phyloP scores from a whole-genome alignment of 106 monocot genomes.

The Dendrobium officinale region DNA sequence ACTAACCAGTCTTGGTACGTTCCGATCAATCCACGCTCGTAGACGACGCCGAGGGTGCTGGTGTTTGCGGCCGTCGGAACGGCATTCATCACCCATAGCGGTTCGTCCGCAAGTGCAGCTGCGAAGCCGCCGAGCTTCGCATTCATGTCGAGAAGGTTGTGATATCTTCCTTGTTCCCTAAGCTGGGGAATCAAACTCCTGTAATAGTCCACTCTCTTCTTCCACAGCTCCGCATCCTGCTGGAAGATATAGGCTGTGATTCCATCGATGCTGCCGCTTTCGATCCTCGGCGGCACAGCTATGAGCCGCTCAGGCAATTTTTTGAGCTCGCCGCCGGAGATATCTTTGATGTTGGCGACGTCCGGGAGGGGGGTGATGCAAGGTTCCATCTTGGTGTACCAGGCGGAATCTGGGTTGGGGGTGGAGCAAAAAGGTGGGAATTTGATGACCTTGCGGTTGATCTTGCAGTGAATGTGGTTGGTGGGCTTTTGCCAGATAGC shows the following conservation, averaged over 20 bases:
- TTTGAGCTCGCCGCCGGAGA: slow-evolving; percentile 29
- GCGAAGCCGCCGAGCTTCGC: slow-evolving; percentile 37
- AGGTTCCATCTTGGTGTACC: slow-evolving; percentile 36
- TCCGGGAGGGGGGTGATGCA: slow-evolving; percentile 44
- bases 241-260: slow-evolving; percentile 17
- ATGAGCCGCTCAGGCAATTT: slow-evolving; percentile 38
- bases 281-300: slow-evolving; percentile 31
- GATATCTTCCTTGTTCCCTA: slow-evolving; percentile 18
- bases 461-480: slow-evolving; percentile 38
- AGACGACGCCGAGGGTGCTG: slow-evolving; percentile 31
- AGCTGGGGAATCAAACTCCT: slow-evolving; percentile 16
- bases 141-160: slow-evolving; percentile 46
- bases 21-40: slow-evolving; percentile 43
- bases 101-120: slow-evolving; percentile 27
- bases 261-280: slow-evolving; percentile 22
- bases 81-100: slow-evolving; percentile 47
- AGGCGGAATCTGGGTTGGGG: neutral
- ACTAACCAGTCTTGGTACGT: slow-evolving; percentile 42
- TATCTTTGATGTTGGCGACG: slow-evolving; percentile 16
- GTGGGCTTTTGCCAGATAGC: slow-evolving; percentile 54
- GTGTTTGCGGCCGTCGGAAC: slow-evolving; percentile 14
- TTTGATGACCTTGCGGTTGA: slow-evolving; percentile 14
- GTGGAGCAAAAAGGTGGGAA: neutral
- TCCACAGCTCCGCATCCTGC: slow-evolving; percentile 36
- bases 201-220: slow-evolving; percentile 27